Evolutionary conservation across 768 basidiomycete species (phyloP), one percentile per base, ranked within the genome.

Genomic region (Nidula microcarpa): DNA sequence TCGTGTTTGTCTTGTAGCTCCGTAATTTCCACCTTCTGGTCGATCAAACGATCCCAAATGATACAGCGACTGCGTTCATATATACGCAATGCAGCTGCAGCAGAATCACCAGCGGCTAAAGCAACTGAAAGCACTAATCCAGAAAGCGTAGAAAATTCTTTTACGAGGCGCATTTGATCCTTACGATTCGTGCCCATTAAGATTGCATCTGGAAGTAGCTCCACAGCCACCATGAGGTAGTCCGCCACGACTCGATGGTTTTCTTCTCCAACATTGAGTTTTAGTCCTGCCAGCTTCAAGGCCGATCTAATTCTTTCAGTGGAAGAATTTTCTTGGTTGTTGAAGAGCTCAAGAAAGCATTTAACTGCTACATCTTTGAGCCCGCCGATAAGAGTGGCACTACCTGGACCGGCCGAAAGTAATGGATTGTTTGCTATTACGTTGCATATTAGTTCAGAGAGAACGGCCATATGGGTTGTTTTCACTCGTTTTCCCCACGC

Each of bases 31-130:
- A 53, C 23, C 6, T 44, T 35, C 23, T 43, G 51, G 44, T 55
- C 44, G 17, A 52, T 35, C 16, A 52, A 17, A 33, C 51, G 54
- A 52, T 55, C 36, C 54, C 51, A 52, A 33, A 55, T 55, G 18
- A 55, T 44, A 35, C 54, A 46, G n/a, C 51, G 51, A 5, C 36
- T 44, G 13, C 33, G 33, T 23, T 52, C 51, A 39, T 17, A 52
- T 23, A 46, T 8, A 18, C 32, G 51, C 30, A 55, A 14, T 16
- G 51, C 51, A 23, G n/a, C 33, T 18, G 41, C 13, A 14, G 49
- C 2, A 4, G 53, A 35, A 14, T 43, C 35, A 32, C 53, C 53
- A 10, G 50, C 4, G n/a, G 8, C 30, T n/a, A 51, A 36, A 14
- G 36, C 16, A 10, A 37, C 18, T 13, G 50, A 9, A 16, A 51